Conservation (phyloP, 2,329 filamentous ascomycete genomes). For the Myriosclerotinia duriaeana region DNA sequence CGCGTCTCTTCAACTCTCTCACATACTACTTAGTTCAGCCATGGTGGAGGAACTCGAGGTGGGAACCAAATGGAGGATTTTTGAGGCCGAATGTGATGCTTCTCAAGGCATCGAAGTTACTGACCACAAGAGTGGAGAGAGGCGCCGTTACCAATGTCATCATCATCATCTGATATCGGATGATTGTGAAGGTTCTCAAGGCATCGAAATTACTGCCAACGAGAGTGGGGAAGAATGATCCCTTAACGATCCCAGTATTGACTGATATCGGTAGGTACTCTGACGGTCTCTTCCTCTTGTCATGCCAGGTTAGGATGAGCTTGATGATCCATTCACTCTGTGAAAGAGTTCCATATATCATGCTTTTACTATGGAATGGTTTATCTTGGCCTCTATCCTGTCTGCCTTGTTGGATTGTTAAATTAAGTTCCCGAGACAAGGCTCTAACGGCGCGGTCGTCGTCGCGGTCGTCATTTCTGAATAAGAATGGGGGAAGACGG, state of each 20-base stretch:
- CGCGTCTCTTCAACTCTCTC: background rate
- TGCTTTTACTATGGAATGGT: background rate
- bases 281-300: constrained; percentile 11
- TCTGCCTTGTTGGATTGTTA: constrained; percentile 12
- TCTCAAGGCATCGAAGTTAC: background rate
- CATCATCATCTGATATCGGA: background rate
- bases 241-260: background rate
- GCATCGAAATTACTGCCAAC: background rate
- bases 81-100: background rate
- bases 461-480: background rate
- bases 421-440: background rate
- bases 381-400: background rate
- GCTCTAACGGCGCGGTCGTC: background rate
- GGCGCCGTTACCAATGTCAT: background rate
- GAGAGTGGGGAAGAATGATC: background rate
- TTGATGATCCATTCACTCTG: constrained; percentile 7
- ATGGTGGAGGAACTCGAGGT: background rate
- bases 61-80: background rate
- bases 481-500: background rate
- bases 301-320: constrained; percentile 10
- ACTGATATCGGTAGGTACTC: background rate
- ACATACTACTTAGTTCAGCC: background rate
- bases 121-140: background rate
- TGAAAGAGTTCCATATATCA: constrained; percentile 5
- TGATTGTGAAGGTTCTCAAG: background rate